Percentiles rank a stretch among this genome's conserved stretches.
Conservation (phyloP, 345 rosid genomes). For the Ceriops zippeliana region DNA sequence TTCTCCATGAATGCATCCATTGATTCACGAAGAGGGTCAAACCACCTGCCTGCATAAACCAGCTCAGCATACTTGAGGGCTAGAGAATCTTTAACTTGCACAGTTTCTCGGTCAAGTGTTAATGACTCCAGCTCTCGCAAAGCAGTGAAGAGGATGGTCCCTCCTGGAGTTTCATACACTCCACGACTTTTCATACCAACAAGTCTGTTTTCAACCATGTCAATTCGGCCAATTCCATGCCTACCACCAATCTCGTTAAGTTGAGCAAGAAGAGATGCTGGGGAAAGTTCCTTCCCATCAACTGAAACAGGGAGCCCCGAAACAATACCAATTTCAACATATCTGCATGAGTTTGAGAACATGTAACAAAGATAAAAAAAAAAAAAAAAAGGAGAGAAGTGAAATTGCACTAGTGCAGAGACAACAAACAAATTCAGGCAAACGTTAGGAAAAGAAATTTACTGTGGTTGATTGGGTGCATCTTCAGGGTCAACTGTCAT, state of each 20-base stretch:
- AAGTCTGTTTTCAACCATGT: constrained; percentile 95
- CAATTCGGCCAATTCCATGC: constrained; percentile 84
- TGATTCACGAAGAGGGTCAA: constrained; percentile 76
- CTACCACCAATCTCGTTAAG: constrained; percentile 78
- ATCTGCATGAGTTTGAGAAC: constrained; percentile 35
- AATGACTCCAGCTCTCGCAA: constrained; percentile 77
- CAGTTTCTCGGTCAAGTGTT: constrained; percentile 76
- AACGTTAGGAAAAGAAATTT: constrained; percentile 19
- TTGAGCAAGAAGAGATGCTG: constrained; percentile 70
- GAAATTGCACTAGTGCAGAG: neutral
- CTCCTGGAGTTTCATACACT: constrained; percentile 98
- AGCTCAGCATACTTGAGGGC: constrained; percentile 88
- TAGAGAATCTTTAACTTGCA: constrained; percentile 69
- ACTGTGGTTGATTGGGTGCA: constrained; percentile 86
- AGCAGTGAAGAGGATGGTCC: constrained; percentile 80
- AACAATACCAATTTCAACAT: constrained; percentile 65
- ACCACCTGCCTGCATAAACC: constrained; percentile 97
- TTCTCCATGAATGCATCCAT: constrained; percentile 88
- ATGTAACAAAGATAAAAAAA: neutral
- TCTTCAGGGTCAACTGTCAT: constrained; percentile 84
- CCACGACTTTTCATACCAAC: constrained; percentile 98
- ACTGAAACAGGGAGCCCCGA: constrained; percentile 77
- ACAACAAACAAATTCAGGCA: neutral
- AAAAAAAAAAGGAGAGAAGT: neutral
- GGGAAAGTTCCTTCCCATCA: constrained; percentile 66